Conservation (phyloP, 345 rosid species). For the Boechera divaricarpa region DNA sequence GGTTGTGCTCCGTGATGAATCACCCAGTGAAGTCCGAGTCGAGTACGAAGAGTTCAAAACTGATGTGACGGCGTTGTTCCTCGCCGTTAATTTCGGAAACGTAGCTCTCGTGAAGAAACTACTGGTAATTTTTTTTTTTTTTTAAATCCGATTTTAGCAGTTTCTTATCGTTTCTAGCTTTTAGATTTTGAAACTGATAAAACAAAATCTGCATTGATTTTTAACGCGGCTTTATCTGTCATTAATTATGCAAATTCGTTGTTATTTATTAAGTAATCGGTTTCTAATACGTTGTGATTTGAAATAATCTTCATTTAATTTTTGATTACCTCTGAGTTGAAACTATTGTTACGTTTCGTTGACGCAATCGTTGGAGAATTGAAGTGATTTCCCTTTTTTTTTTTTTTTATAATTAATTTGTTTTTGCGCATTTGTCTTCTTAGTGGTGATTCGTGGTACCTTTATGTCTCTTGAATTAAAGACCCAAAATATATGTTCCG, state of each 20-base stretch:
- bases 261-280: conserved; percentile 30
- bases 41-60: conserved; percentile 88
- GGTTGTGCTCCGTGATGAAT: conserved; percentile 68
- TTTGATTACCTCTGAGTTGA: neutral
- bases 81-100: conserved; percentile 84
- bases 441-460: conserved; percentile 11
- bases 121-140: conserved; percentile 57
- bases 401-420: neutral
- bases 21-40: conserved; percentile 63
- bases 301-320: conserved; percentile 6
- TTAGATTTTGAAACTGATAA: conserved; percentile 23
- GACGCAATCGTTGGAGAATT: conserved; percentile 19
- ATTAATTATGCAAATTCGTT: conserved; percentile 12
- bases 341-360: neutral
- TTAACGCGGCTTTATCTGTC: neutral
- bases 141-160: neutral
- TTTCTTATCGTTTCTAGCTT: conserved; percentile 7
- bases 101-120: conserved; percentile 74
- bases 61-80: conserved; percentile 90
- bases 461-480: conserved; percentile 33
- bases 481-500: conserved; percentile 4
- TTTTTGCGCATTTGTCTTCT: conserved; percentile 25
- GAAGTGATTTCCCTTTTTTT: conserved; percentile 11
- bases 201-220: conserved; percentile 18
- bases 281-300: conserved; percentile 3